These are phyloP conservation scores for Exophiala sp. DNA, from an alignment of 2,329 filamentous ascomycete genomes.

Conservation along the genomic window DNA sequence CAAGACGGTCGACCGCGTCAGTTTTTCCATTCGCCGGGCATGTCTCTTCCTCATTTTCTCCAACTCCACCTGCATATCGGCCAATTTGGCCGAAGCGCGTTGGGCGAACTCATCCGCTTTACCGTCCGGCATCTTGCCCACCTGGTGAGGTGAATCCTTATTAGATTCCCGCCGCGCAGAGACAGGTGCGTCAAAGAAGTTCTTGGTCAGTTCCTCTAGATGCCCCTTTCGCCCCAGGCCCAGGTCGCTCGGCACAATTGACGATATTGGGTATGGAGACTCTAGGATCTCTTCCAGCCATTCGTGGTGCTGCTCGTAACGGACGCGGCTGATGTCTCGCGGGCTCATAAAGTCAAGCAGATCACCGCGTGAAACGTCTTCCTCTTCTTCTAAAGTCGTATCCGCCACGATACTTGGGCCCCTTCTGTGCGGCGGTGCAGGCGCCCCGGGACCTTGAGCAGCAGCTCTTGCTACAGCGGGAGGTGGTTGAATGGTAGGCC, in stretches of 20 bases:
- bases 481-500: conserved; percentile 76
- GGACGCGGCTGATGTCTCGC: conserved; percentile 75
- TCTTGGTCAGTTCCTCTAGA: conserved; percentile 72
- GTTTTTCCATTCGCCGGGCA: conserved; percentile 64
- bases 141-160: conserved; percentile 34
- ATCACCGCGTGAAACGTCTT: conserved; percentile 81
- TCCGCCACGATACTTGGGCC: conserved; percentile 43
- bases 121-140: conserved; percentile 64
- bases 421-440: conserved; percentile 34
- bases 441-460: conserved; percentile 20
- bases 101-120: conserved; percentile 78
- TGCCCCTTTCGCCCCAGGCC: conserved; percentile 80
- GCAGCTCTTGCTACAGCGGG: conserved; percentile 23
- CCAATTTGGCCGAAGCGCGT: conserved; percentile 65
- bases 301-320: conserved; percentile 92
- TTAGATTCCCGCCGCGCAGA: conserved; percentile 29
- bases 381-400: conserved; percentile 69
- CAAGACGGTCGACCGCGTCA: conserved; percentile 65
- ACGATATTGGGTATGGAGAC: conserved; percentile 77
- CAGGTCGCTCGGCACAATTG: conserved; percentile 81
- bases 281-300: conserved; percentile 98
- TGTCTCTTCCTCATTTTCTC: conserved; percentile 77
- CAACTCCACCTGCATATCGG: conserved; percentile 71
- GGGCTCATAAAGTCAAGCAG: conserved; percentile 85
- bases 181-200: conserved; percentile 65